A percentile compares a stretch with the other conserved stretches of the same genome.
Evolutionary conservation across 768 basidiomycete species (phyloP).

Genomic region (Mrakia blollopis): DNA sequence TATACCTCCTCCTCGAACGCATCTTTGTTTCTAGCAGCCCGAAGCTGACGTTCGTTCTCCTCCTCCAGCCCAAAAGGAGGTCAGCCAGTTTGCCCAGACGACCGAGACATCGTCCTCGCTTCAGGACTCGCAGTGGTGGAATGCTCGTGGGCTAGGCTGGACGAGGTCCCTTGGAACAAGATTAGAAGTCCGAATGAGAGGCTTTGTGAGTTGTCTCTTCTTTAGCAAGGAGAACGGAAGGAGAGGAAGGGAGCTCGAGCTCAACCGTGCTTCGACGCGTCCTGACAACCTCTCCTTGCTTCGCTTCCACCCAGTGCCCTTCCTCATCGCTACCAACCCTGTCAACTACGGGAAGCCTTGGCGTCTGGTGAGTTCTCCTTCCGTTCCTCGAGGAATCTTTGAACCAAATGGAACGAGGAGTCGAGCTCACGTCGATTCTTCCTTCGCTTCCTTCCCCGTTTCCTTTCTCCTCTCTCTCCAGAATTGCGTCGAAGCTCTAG

Average conservation of each 20-base stretch:
- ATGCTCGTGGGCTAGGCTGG: constrained; percentile 94
- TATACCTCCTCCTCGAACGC: background rate
- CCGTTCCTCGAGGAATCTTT: background rate
- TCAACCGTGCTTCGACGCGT: no score
- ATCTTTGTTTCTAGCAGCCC: no score
- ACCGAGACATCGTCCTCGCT: constrained; percentile 68
- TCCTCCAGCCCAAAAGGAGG: constrained; percentile 78
- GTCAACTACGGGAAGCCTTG: constrained; percentile 98
- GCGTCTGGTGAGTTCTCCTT: constrained; percentile 52
- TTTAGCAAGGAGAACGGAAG: no score
- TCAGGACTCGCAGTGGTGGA: constrained; percentile 93
- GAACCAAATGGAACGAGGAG: background rate
- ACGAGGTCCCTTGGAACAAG: constrained; percentile 90
- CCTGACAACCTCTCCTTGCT: background rate
- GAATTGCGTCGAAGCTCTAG: constrained; percentile 50
- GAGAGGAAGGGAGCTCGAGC: background rate
- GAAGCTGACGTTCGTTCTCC: background rate
- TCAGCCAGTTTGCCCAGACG: constrained; percentile 70
- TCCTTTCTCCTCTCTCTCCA: background rate
- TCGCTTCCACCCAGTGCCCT: constrained; percentile 63
- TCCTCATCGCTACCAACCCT: constrained; percentile 89
- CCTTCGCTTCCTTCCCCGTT: no score
- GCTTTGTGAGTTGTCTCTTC: no score
- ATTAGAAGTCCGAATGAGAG: constrained; percentile 91
- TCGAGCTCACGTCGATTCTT: no score